Percentiles rank a stretch among this genome's conserved stretches.
Evolutionary conservation across 305 asterid species (phyloP).

Genomic region (Solanum hybrid): DNA sequence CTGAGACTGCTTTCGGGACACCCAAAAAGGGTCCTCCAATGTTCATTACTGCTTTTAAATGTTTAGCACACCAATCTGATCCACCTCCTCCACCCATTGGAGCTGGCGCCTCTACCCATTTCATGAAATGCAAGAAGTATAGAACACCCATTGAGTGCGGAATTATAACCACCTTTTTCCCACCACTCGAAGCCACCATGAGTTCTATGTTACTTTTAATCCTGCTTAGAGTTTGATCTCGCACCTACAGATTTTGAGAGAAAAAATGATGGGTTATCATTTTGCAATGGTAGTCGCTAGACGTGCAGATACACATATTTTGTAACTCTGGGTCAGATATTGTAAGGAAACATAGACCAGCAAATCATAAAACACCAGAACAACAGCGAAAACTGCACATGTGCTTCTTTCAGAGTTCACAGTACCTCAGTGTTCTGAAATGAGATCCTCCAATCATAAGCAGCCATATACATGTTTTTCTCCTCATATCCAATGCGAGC

Average conservation of each 20-base stretch:
- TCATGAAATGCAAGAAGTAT: constrained; percentile 85
- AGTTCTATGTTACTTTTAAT: constrained; percentile 74
- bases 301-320: not conserved
- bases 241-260: constrained; percentile 36
- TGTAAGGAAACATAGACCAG: not conserved
- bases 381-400: not conserved
- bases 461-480: constrained; percentile 93
- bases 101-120: constrained; percentile 78
- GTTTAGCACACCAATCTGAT: constrained; percentile 69
- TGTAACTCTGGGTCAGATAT: not conserved
- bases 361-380: not conserved
- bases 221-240: constrained; percentile 73
- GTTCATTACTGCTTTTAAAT: constrained; percentile 73
- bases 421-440: constrained; percentile 88
- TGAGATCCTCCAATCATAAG: constrained; percentile 91
- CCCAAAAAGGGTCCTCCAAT: constrained; percentile 83
- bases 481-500: constrained; percentile 92
- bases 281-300: not conserved
- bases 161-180: constrained; percentile 68
- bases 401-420: not conserved
- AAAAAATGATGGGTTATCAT: not conserved
- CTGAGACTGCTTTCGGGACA: constrained; percentile 67
- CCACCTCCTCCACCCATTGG: constrained; percentile 91
- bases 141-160: constrained; percentile 88
- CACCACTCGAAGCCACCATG: constrained; percentile 64